Base-by-base conservation (phyloP, 2,329 filamentous ascomycete species). In the Teratosphaeria pseudoeucalypti region DNA sequence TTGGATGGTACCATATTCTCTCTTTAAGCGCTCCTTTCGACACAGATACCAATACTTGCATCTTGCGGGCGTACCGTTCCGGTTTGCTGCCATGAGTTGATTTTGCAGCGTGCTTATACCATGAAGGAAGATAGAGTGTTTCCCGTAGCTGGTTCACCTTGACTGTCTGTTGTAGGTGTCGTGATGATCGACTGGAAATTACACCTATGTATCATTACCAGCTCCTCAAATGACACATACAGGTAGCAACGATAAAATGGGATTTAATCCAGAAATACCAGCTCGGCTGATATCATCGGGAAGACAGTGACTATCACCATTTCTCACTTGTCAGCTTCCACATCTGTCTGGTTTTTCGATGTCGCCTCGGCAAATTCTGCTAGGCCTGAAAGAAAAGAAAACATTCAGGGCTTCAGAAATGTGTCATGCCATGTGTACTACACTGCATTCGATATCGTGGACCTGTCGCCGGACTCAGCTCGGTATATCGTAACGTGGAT, bases 1-100 rank as follows among this genome's bases (percentile, higher is more conserved):
- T 19, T 70, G 10, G 61, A 67, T 37, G 52, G 63, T 10, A 64
- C 54, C 14, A 73, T 71, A 67, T 72, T 71, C 56, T 72, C 53
- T 26, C 49, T 59, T 56, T 60, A 57, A 58, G 39, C 54, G 43
- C 52, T 7, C 52, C 16, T 19, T 11, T 52, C 32, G 14, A 29
- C 53, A 32, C 54, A 53, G 54, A 56, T 56, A 56, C 23, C 34
- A 16, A 56, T 39, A 39, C 3, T 29, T 9, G 6, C 23, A 23
- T 34, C 3, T 34, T 10, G 11, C 11, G 27, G 58, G 58, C 58
- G 55, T 60, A 57, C 58, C 58, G 57, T 55, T 57, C 29, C 55
- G 55, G 39, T 19, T 52, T 11, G 55, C 55, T 57, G 55, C 43
- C 37, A 57, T 49, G 29, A 11, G 6, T 10, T 4, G 34, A 4